Evolutionary conservation across 805 yeast species (phyloP).

Genomic region (Ogataea henricii): DNA sequence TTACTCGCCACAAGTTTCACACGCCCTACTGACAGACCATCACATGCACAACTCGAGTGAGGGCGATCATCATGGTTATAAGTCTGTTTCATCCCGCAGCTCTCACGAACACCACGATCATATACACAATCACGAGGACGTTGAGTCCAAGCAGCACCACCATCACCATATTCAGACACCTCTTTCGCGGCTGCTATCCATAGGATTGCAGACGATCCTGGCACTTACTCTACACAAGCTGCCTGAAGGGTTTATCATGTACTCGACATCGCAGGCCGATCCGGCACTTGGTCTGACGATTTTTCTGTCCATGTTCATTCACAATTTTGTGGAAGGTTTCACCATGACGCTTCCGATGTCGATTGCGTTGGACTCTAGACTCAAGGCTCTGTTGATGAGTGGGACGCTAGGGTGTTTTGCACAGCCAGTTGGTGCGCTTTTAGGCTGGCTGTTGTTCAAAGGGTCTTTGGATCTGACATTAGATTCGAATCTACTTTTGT

Average conservation of each 20-base stretch:
- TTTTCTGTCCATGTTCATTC: constrained; percentile 81
- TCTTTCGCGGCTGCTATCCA: constrained; percentile 72
- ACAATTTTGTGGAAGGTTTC: constrained; percentile 92
- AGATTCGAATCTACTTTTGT: constrained; percentile 43
- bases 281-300: constrained; percentile 75
- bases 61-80: neutral
- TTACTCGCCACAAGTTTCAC: neutral
- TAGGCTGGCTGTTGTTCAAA: constrained; percentile 57
- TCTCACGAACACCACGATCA: constrained; percentile 14
- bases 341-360: constrained; percentile 90
- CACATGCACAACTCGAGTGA: neutral
- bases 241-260: constrained; percentile 94
- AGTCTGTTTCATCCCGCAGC: neutral
- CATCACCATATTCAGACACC: constrained; percentile 84
- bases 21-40: neutral
- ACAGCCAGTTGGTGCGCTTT: constrained; percentile 85
- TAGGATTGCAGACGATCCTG: constrained; percentile 86
- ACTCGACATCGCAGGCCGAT: constrained; percentile 69
- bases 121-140: constrained; percentile 17
- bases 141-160: constrained; percentile 43
- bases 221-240: constrained; percentile 88
- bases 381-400: constrained; percentile 64
- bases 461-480: constrained; percentile 38
- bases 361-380: constrained; percentile 65
- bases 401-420: constrained; percentile 77